Conservation (phyloP, 352 stramenopile genomes). For the Stephanocyclus meneghinianus region DNA sequence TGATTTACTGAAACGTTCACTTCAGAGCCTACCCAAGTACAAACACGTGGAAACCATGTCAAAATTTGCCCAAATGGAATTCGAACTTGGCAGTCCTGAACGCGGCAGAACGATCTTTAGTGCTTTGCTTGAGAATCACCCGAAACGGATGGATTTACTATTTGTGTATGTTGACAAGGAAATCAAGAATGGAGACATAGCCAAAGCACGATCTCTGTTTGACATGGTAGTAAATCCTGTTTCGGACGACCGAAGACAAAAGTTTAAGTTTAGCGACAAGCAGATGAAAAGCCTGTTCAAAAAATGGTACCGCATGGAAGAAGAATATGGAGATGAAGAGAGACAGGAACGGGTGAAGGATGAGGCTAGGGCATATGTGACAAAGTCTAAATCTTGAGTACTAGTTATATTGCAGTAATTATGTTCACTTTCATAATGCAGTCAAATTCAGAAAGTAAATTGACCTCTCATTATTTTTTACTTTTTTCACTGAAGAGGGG, state of each 20-base stretch:
- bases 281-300: conserved; percentile 99
- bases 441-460: too few relatives aligned
- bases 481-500: not conserved
- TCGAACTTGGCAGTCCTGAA: conserved; percentile 90
- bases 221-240: conserved; percentile 85
- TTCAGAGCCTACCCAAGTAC: conserved; percentile 90
- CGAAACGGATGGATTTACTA: conserved; percentile 93
- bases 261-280: conserved; percentile 93
- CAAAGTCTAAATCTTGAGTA: conserved; percentile 2
- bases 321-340: conserved; percentile 88
- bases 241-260: conserved; percentile 36
- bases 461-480: too few relatives aligned
- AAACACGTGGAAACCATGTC: conserved; percentile 93
- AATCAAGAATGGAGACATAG: conserved; percentile 88
- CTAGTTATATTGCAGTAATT: not conserved
- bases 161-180: conserved; percentile 98
- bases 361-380: conserved; percentile 87
- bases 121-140: conserved; percentile 90
- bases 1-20: conserved; percentile 88
- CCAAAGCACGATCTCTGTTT: conserved; percentile 88
- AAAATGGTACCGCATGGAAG: conserved; percentile 93
- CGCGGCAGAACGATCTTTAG: conserved; percentile 94
- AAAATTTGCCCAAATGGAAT: conserved; percentile 95
- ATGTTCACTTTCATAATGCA: not conserved
- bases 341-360: conserved; percentile 91